phyloP scores from a whole-genome alignment of 306 rosid genomes.

The Mucuna pruriens region DNA sequence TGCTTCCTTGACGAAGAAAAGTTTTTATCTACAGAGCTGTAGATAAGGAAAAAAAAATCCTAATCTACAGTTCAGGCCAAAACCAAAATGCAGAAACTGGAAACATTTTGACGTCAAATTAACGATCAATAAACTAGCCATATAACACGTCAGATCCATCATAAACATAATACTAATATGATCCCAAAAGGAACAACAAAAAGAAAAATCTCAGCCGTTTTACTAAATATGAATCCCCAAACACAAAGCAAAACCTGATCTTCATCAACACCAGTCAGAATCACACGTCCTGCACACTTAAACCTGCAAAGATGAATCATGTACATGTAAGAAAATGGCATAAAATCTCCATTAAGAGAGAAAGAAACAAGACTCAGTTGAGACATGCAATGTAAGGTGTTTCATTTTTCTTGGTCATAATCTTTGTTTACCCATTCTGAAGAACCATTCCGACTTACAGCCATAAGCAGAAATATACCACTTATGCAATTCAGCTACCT shows the following conservation, averaged over 20 bases:
- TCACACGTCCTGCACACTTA: constrained; percentile 82
- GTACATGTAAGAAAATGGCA: not conserved
- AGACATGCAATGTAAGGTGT: not conserved
- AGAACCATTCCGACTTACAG: not conserved
- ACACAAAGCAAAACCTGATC: constrained; percentile 20
- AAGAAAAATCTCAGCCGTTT: not conserved
- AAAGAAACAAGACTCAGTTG: not conserved
- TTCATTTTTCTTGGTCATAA: not conserved
- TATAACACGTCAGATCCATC: not conserved
- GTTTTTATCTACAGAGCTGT: too few species aligned
- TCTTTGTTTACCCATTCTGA: not conserved
- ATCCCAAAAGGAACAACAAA: not conserved
- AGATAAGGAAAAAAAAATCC: not conserved
- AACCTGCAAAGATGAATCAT: constrained; percentile 54
- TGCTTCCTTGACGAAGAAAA: too few species aligned
- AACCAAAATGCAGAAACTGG: constrained; percentile 1
- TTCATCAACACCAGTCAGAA: not conserved
- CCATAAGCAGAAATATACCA: not conserved
- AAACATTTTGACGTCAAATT: constrained; percentile 6
- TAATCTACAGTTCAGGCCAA: not conserved
- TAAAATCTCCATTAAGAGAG: not conserved
- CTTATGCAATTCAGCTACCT: constrained; percentile 7
- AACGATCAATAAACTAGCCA: not conserved
- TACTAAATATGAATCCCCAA: not conserved
- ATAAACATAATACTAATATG: not conserved